These are phyloP conservation scores for Talaromyces funiculosus DNA, from an alignment of 2,329 filamentous ascomycete species.

Conservation along the genomic window DNA sequence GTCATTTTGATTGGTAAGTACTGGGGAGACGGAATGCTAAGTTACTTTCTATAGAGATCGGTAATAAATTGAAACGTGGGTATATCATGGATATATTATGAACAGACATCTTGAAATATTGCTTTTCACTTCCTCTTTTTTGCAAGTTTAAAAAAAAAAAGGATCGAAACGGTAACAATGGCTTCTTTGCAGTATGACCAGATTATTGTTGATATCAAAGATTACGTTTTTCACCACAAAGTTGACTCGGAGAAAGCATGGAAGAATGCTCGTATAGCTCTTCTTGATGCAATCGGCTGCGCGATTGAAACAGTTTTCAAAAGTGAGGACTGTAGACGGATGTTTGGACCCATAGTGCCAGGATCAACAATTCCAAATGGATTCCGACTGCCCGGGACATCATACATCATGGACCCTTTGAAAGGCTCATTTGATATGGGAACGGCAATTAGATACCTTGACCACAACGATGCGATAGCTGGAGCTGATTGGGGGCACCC, in stretches of 20 bases:
- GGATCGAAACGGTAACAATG: background rate
- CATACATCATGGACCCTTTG: slow-evolving; percentile 25
- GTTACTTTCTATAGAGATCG: background rate
- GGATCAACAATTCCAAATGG: slow-evolving; percentile 20
- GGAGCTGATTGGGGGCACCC: slow-evolving; percentile 37
- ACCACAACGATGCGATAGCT: slow-evolving; percentile 32
- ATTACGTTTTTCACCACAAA: background rate
- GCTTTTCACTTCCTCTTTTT: background rate
- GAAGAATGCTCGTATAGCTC: background rate
- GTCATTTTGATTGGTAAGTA: background rate
- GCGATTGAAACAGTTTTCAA: background rate
- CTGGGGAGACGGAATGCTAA: background rate
- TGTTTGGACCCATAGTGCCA: background rate
- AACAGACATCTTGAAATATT: background rate
- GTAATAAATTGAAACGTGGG: background rate
- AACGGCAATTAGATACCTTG: slow-evolving; percentile 30
- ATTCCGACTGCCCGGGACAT: slow-evolving; percentile 31
- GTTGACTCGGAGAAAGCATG: background rate
- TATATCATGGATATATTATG: background rate
- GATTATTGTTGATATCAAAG: background rate
- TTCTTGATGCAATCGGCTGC: background rate
- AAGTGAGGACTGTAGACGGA: background rate
- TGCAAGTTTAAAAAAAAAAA: background rate
- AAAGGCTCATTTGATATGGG: slow-evolving; percentile 35
- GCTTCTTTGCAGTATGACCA: background rate